Conservation (phyloP, 2,329 filamentous ascomycete species). For the Calonectria pauciramosa region DNA sequence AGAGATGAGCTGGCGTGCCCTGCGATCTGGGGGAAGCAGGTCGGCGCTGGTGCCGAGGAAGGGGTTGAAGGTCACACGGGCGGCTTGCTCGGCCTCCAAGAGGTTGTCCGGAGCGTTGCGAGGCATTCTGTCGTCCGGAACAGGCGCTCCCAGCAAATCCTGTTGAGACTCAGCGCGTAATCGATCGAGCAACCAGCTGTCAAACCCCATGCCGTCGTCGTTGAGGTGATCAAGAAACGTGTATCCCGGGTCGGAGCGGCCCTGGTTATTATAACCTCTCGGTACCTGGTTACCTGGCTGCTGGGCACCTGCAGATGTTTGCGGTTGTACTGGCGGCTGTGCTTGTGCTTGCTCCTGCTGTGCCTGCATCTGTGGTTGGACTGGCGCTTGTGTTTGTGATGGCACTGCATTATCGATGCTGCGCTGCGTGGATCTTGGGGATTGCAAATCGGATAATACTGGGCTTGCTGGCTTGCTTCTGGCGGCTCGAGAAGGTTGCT, state of each 20-base stretch:
- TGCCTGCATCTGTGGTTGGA: neutral
- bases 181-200: neutral
- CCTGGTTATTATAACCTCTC: neutral
- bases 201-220: neutral
- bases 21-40: neutral
- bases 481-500: neutral
- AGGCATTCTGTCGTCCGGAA: neutral
- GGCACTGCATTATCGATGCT: neutral
- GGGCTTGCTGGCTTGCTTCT: neutral
- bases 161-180: neutral
- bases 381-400: neutral
- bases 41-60: slow-evolving; percentile 31
- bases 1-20: neutral
- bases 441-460: too few relatives aligned
- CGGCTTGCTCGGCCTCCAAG: neutral
- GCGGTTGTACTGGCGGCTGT: neutral
- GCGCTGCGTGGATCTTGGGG: neutral
- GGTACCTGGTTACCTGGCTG: neutral
- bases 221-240: too few relatives aligned
- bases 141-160: neutral
- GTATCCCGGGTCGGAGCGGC: too few relatives aligned
- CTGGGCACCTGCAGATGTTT: neutral
- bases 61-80: slow-evolving; percentile 30
- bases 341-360: neutral
- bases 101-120: neutral